A percentile compares a stretch with the other conserved stretches of the same genome.
These are phyloP conservation scores for Talaromyces atroroseus DNA, from an alignment of 2,329 filamentous ascomycete genomes.

Conservation along the genomic window DNA sequence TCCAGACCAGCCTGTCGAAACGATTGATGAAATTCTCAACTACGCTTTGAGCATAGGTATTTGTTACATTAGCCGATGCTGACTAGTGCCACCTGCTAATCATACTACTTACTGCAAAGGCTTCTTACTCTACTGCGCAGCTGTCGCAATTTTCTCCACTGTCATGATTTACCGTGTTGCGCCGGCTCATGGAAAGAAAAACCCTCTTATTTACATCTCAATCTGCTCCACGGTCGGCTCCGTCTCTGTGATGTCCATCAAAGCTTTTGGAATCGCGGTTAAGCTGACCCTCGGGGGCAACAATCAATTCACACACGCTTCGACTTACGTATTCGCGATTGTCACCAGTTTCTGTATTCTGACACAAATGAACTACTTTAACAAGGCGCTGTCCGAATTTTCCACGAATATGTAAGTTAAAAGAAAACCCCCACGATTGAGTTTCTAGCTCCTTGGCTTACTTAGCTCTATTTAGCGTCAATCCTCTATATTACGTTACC, in stretches of 20 bases:
- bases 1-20: constrained; percentile 83
- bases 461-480: constrained; percentile 57
- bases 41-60: constrained; percentile 88
- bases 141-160: constrained; percentile 75
- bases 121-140: constrained; percentile 78
- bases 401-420: constrained; percentile 84
- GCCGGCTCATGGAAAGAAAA: constrained; percentile 85
- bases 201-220: constrained; percentile 91
- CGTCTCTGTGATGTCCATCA: constrained; percentile 97
- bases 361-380: constrained; percentile 99
- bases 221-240: constrained; percentile 97
- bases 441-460: background rate
- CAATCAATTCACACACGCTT: constrained; percentile 92
- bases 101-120: constrained; percentile 46
- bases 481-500: constrained; percentile 94
- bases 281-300: constrained; percentile 90
- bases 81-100: background rate
- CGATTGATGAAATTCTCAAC: constrained; percentile 83
- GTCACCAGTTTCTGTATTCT: constrained; percentile 88
- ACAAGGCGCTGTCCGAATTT: constrained; percentile 95
- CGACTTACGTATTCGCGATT: constrained; percentile 96
- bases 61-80: constrained; percentile 19
- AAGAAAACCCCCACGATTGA: background rate
- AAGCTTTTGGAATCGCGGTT: constrained; percentile 94
- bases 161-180: constrained; percentile 97